phyloP scores from a whole-genome alignment of 108 stramenopile genomes.

The Cyclotella atomus region DNA sequence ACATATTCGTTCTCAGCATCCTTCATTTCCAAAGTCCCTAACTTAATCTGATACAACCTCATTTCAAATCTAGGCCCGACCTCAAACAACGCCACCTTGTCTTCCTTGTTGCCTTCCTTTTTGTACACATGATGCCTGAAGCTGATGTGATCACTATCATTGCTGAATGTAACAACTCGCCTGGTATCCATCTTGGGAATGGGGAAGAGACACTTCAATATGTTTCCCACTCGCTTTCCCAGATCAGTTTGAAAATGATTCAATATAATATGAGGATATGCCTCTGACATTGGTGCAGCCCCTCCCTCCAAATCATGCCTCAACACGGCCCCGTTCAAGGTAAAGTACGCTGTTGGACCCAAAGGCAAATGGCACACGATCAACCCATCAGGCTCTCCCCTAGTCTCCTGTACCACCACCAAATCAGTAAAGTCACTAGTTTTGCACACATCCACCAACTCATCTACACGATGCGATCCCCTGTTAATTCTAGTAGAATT shows the following conservation, averaged over 20 bases:
- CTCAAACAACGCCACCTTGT: slow-evolving; percentile 91
- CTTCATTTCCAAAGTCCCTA: slow-evolving; percentile 95
- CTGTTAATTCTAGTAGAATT: slow-evolving; percentile 96
- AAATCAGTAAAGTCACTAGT: slow-evolving; percentile 96
- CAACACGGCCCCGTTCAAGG: slow-evolving; percentile 88
- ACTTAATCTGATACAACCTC: slow-evolving; percentile 93
- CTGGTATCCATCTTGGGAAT: slow-evolving; percentile 90
- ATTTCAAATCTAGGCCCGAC: slow-evolving; percentile 99
- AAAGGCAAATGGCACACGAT: slow-evolving; percentile 97
- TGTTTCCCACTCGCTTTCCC: slow-evolving; percentile 91
- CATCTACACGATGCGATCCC: slow-evolving; percentile 92
- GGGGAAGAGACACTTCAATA: slow-evolving; percentile 96
- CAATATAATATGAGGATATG: slow-evolving; percentile 93
- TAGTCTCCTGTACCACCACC: slow-evolving; percentile 95
- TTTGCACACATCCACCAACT: slow-evolving; percentile 91
- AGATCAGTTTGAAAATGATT: slow-evolving; percentile 86
- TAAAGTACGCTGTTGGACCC: slow-evolving; percentile 98
- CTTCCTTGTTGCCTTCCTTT: slow-evolving; percentile 63
- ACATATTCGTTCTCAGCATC: slow-evolving; percentile 99
- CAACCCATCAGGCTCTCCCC: slow-evolving; percentile 99
- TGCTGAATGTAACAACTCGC: slow-evolving; percentile 95
- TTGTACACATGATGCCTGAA: slow-evolving; percentile 99
- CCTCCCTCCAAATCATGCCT: slow-evolving; percentile 96
- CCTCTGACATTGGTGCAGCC: slow-evolving; percentile 96
- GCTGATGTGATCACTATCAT: slow-evolving; percentile 94